These are phyloP conservation scores for Lagenidium giganteum DNA, from an alignment of 352 stramenopile genomes.

Conservation along the genomic window DNA sequence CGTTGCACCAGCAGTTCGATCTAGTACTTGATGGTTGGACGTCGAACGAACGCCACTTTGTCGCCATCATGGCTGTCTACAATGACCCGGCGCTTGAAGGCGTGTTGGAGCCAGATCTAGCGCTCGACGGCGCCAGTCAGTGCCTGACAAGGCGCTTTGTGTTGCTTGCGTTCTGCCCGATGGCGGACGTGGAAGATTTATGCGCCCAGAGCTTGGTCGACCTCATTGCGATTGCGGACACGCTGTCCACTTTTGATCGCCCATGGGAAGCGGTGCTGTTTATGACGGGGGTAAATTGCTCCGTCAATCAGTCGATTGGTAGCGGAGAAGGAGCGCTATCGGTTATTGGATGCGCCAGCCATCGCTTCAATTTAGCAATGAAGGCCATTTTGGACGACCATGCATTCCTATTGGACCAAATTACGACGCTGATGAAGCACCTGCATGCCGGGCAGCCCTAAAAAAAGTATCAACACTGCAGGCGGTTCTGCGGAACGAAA, in stretches of 20 bases:
- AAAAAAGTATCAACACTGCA: no score
- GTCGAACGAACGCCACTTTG: constrained; percentile 8
- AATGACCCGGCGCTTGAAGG: constrained; percentile 1
- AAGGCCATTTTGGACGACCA: no score
- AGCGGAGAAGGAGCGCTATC: constrained; percentile 2
- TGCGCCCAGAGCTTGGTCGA: constrained; percentile 10
- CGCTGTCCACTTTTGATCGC: constrained; percentile 8
- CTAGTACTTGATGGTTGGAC: constrained; percentile 12
- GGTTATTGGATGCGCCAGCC: constrained; percentile 13
- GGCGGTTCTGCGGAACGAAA: no score
- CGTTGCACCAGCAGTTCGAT: not conserved
- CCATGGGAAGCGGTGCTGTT: constrained; percentile 11
- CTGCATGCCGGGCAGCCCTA: no score
- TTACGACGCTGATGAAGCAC: no score
- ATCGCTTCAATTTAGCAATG: constrained; percentile 17
- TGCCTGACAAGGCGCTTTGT: constrained; percentile 11
- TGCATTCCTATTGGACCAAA: no score
- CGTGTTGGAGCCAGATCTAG: no score
- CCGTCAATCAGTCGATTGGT: constrained; percentile 21
- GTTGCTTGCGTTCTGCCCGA: constrained; percentile 6
- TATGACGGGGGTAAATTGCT: constrained; percentile 19
- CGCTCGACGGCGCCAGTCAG: constrained; percentile 3
- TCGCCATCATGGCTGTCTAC: constrained; percentile 15
- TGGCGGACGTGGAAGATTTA: constrained; percentile 8
- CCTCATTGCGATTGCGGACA: constrained; percentile 13